Base-by-base conservation (phyloP, 2,329 filamentous ascomycete species). In the Juglanconis sp. region DNA sequence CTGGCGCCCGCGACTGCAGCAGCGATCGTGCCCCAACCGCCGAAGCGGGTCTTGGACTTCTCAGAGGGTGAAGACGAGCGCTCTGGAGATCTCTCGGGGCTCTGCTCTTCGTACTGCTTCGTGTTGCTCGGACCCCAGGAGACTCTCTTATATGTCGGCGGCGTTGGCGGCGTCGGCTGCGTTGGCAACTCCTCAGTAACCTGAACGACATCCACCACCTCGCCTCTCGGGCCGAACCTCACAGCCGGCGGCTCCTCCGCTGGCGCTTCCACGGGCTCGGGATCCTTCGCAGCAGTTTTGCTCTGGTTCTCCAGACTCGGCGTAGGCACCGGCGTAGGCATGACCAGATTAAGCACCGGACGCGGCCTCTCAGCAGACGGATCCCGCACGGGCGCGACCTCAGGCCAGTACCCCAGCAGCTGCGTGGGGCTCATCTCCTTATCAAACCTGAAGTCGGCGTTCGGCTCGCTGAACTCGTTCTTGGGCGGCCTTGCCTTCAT, bases 51-150 rank as follows among this genome's bases (percentile, higher is more conserved):
- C 56, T 60, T 52, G 57, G 58, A 30, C 64, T 64, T 47, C 65
- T 70, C 40, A 74, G 73, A 24, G 24, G 24, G 24, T 24, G 24
- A 24, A 24, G 24, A 9, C 64, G 62, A 51, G 72, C 69, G 55
- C 67, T 72, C 63, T 68, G 73, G n/a, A 67, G 67, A 53, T 60
- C 71, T 72, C 49, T 83, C 55, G 6, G 86, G 82, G 55, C 81
- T 87, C 61, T 85, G 83, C 10, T 83, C 78, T 53, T 87, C 83
- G 63, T 85, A 89, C 61, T 84, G 82, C 69, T 87, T 85, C 4
- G 82, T 87, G 68, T 86, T 79, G 64, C 87, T 87, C 62, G 86
- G 77, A 10, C 85, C 87, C 86, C 85, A 89, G 11, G 80, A 86
- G 4, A 89, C 86, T 47, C 75, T 80, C 65, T 87, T 87, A 30